Evolutionary conservation across 768 basidiomycete species (phyloP), one percentile per base, ranked within the genome.

Genomic region (Phanerochaete carnosa): DNA sequence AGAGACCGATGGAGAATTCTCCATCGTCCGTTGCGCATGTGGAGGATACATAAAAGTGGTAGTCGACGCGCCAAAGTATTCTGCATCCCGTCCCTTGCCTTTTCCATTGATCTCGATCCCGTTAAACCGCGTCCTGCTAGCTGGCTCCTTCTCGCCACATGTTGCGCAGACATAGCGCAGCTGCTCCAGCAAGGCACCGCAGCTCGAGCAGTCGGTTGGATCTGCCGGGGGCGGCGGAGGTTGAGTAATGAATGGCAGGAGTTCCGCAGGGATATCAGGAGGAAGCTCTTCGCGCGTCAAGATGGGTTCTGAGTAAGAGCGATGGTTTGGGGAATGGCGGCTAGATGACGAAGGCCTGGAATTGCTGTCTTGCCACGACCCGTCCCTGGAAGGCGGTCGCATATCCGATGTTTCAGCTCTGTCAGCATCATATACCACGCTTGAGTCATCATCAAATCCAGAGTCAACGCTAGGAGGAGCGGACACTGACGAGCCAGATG

Each of bases 81-180:
- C 75, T 55, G 43, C 70, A 47, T 65, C 78, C 57, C 77, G 79
- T 51, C 76, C 79, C 73, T 85, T 89, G 32, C 83, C 83, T 63
- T 86, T 84, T 46, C 71, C 60, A 54, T 60, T 29, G 39, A 69
- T 25, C 56, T 64, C 61, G 52, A 62, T 57, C 60, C 62, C 53
- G 62, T 62, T 55, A 19, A 32, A 9, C 16, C 57, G 15, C 30
- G 28, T 13, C 28, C 26, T 47, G 39, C 26, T 55, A 3, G 64
- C 45, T 26, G 89, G 83, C 50, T 80, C 74, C 70, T 87, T 92
- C 73, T 92, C 90, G 9, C 93, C 94, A 66, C 95, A 96, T 25
- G 87, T 89, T 3, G 88, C 81, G 68, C 95, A 98, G 15, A 95
- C 88, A 71, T 98, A 97, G 49, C 92, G 87, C 70, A 96, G 85